Base-by-base conservation (phyloP, 2,329 filamentous ascomycete genomes). In the Aspergillus pseudoterreus region DNA sequence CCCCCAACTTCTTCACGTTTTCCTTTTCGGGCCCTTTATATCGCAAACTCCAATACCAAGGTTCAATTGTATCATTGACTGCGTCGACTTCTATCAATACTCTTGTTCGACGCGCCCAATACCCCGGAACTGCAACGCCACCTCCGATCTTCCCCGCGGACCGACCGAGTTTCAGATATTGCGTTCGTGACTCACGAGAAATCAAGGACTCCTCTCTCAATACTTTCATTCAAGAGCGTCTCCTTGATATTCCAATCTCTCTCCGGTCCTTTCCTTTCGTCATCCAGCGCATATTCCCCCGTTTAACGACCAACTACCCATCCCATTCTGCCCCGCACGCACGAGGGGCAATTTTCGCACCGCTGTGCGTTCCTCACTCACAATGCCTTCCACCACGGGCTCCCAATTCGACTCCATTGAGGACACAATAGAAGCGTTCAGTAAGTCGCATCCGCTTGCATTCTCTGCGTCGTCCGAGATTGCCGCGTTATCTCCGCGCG, bases 391-490 rank as follows among this genome's bases (percentile, higher is more conserved):
- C 15, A 61, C 66, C 50, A 59, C 62, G 51, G 58, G 57, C 43
- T 64, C 69, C 32, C 64, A 67, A 52, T 74, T 74, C 48, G 69
- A 72, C 53, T 67, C 71, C 30, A 73, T 74, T 54, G 71, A 74
- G 52, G 71, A 74, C 47, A 68, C 70, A 54, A 68, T 74, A 51
- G 59, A 61, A 39, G 70, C 71, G 15, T 74, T 74, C 53, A 70
- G 72, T 74, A 54, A 66, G 71, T 68, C 19, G 15, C 15, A 6
- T 10, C 32, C 5, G 46, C 32, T 21, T 35, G 19, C 17, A 10
- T 43, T 24, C 22, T 17, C 12, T 27, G n/a, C 5, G 21, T 51
- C 32, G 36, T 36, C 33, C 19, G 30, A 15, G 27, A 30, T 30
- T 8, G 27, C 8, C 17, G 6, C 8, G 39, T 6, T 6, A n/a